phyloP scores from a whole-genome alignment of 2,329 filamentous ascomycete genomes.

The Cercospora canescens region DNA sequence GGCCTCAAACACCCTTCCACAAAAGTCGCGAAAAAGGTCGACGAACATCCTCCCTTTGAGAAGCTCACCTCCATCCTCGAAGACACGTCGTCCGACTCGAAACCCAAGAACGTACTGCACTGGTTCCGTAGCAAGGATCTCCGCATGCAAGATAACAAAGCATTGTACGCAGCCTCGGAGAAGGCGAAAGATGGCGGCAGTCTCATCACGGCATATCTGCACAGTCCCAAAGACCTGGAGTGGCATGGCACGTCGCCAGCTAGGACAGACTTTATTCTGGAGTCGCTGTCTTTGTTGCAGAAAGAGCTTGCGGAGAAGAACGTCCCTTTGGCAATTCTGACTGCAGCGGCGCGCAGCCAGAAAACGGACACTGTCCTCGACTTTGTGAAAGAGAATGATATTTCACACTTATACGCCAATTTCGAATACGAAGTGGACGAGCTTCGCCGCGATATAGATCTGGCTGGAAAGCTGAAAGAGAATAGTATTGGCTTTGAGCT shows the following conservation, averaged over 20 bases:
- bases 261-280: conserved; percentile 50
- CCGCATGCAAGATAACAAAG: conserved; percentile 52
- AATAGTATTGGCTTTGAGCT: conserved; percentile 44
- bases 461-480: conserved; percentile 39
- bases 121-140: conserved; percentile 56
- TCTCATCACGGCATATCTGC: conserved; percentile 49
- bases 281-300: conserved; percentile 47
- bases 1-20: conserved; percentile 46
- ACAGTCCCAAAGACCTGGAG: conserved; percentile 49
- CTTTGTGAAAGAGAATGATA: conserved; percentile 46
- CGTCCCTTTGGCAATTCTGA: conserved; percentile 51
- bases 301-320: conserved; percentile 48
- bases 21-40: conserved; percentile 53
- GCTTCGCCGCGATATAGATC: conserved; percentile 58
- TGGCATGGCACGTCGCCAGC: conserved; percentile 55
- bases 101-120: conserved; percentile 47
- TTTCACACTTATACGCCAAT: conserved; percentile 52
- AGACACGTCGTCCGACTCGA: conserved; percentile 40
- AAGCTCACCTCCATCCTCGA: conserved; percentile 43
- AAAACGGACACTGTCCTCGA: conserved; percentile 45
- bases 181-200: conserved; percentile 47
- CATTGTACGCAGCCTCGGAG: conserved; percentile 47
- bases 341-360: conserved; percentile 43
- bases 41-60: conserved; percentile 46
- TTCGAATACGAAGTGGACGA: conserved; percentile 93